Conservation (phyloP, 2,329 filamentous ascomycete genomes). For the Byssochlamys sp. region DNA sequence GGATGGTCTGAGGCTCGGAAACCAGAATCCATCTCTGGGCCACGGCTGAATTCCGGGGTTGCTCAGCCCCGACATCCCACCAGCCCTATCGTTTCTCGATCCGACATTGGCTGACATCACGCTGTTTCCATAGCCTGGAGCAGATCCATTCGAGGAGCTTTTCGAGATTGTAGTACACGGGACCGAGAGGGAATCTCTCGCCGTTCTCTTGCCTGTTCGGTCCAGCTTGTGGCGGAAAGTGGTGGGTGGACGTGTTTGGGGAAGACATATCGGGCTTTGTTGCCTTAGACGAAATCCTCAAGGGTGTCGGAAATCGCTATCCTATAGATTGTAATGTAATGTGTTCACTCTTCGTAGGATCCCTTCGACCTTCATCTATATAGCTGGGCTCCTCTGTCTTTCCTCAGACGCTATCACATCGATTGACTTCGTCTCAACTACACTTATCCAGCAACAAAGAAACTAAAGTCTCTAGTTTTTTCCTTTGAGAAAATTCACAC, state of each 20-base stretch:
- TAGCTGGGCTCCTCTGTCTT: neutral
- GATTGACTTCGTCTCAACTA: neutral
- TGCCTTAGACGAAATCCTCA: neutral
- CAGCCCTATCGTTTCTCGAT: neutral
- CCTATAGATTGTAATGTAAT: neutral
- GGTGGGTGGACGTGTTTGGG: neutral
- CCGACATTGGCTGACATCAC: neutral
- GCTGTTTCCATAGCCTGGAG: neutral
- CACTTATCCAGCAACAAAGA: neutral
- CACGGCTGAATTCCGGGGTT: neutral
- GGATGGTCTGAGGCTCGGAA: conserved; percentile 10
- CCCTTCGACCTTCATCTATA: neutral
- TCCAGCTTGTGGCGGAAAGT: neutral
- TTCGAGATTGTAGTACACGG: neutral
- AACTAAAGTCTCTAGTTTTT: neutral
- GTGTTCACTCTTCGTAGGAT: neutral
- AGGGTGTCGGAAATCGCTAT: neutral
- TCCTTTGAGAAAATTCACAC: neutral
- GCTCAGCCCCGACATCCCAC: neutral
- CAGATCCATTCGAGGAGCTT: neutral
- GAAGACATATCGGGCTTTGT: neutral
- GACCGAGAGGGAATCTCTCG: neutral
- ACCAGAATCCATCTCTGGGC: conserved; percentile 13
- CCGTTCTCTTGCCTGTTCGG: neutral
- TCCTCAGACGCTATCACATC: neutral